Conservation (phyloP, 2,329 filamentous ascomycete genomes). For the Epichloe bromicola region DNA sequence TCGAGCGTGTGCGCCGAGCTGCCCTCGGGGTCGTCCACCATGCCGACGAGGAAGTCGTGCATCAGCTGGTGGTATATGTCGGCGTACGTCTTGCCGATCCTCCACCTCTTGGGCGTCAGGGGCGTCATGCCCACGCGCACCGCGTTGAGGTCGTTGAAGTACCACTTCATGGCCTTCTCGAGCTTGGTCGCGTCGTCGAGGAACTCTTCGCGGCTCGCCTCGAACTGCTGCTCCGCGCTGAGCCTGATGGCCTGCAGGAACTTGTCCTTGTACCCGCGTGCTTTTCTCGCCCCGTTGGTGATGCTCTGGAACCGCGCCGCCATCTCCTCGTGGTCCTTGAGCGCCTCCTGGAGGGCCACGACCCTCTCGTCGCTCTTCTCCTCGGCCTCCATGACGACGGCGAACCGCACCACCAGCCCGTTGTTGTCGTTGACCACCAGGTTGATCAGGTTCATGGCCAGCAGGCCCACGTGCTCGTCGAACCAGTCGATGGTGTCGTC, state of each 20-base stretch:
- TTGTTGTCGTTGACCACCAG: conserved; percentile 79
- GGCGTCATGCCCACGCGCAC: conserved; percentile 86
- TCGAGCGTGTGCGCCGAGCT: conserved; percentile 78
- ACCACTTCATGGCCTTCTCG: conserved; percentile 88
- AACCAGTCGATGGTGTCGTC: conserved; percentile 89
- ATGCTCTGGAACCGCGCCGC: conserved; percentile 90
- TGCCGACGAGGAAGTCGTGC: conserved; percentile 79
- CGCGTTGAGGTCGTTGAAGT: conserved; percentile 92
- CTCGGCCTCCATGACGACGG: conserved; percentile 85
- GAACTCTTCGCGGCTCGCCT: conserved; percentile 59
- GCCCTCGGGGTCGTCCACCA: conserved; percentile 75
- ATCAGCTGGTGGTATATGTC: conserved; percentile 87
- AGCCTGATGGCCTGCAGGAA: conserved; percentile 71
- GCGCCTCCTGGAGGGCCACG: conserved; percentile 79
- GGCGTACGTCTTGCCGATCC: conserved; percentile 80
- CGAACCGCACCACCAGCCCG: conserved; percentile 79
- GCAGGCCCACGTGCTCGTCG: conserved; percentile 80
- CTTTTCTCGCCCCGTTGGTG: conserved; percentile 80
- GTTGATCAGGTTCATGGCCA: conserved; percentile 81
- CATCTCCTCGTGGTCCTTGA: conserved; percentile 91
- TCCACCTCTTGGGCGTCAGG: conserved; percentile 94
- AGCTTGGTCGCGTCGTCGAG: conserved; percentile 69
- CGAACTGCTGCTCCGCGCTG: conserved; percentile 62
- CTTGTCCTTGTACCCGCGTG: conserved; percentile 93
- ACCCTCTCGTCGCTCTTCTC: conserved; percentile 94